Base-by-base conservation (phyloP, 108 stramenopile genomes). In the Stephanodiscus minutulus region DNA sequence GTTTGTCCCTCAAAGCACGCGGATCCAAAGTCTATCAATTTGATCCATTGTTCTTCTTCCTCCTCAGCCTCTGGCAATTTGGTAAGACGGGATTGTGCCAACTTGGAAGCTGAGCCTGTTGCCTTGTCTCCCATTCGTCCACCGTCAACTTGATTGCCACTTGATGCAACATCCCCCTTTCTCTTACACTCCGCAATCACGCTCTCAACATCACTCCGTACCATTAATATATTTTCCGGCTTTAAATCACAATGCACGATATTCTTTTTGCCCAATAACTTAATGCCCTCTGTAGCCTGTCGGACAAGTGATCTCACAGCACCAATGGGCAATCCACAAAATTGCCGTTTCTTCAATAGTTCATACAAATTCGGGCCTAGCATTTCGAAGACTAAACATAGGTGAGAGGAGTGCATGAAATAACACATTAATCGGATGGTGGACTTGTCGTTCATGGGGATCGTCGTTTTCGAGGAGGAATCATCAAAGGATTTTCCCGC, bases 201-300 rank as follows among this genome's bases (percentile, higher is more conserved):
- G 2, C 61, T 49, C 1, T 79, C 78, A 6, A 72, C 87, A 46
- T 85, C 83, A 17, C 84, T 79, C 47, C 61, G 55, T 21, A 88
- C 86, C 66, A 99, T 82, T 39, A 99, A 82, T 50, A 99, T 93
- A 81, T 99, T 99, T 62, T 99, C 98, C 0, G 98, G 98, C 72
- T 99, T 99, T 55, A 99, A 80, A 83, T 99, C 98, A 76, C 97
- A 97, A 77, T 99, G 98, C 6, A 99, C 95, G 28, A 99, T 87
- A 50, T 72, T 74, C 41, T 79, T 86, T 49, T 73, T 80, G 20
- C 91, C 77, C 44, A 99, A 57, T 62, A 87, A 78, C 62, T 76
- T 79, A 10, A 88, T 66, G 9, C 91, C 89, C 61, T 74, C 64
- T 10, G 96, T 74, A 15, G 91, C 87, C 74, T 94, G 83, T 33